Base-by-base conservation (phyloP, 2,329 filamentous ascomycete genomes). In the Colletotrichum sp. region DNA sequence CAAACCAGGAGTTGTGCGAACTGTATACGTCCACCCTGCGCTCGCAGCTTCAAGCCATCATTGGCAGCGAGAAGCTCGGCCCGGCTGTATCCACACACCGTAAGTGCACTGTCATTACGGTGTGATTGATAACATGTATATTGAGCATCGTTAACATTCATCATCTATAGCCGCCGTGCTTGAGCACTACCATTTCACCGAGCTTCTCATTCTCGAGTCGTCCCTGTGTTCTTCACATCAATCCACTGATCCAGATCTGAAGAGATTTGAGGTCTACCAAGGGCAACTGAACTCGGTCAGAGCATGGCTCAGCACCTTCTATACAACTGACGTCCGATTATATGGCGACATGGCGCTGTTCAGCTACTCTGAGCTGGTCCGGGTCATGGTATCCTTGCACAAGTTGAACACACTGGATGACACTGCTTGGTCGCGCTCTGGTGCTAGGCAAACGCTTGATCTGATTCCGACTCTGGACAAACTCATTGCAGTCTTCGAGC, bases 51-150 rank as follows among this genome's bases (percentile, higher is more conserved):
- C 39, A 43, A 43, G 39, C 39, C 1, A 43, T 43, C 39, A 6
- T 43, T 43, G 0, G 39, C 8, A 43, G 3, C 18, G 39, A 43
- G 18, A n/a, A 43, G 8, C 8, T 43, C 3, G 1, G 3, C 5
- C 39, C 39, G 18, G 39, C 18, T 43, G 39, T 8, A 10, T 43
- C 9, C 18, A 43, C 18, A n/a, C 16, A 43, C 9, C 39, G 18
- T 43, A n/a, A n/a, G 18, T 43, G 39, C 18, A n/a, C 5, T 6
- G 0, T 2, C 8, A 8, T 10, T n/a, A n/a, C 0, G 8, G n/a
- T 10, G 3, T 43, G 3, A 43, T 0, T 43, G 8, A 16, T 18
- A 15, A 18, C 15, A 39, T 39, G 0, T 3, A 3, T 43, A n/a
- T 12, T 43, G 16, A 43, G 9, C 8, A n/a, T 43, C 8, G 3